A percentile compares a stretch with the other conserved stretches of the same genome.
phyloP scores from a whole-genome alignment of 1,284 basidiomycete species.

The Volvariella surrecta region DNA sequence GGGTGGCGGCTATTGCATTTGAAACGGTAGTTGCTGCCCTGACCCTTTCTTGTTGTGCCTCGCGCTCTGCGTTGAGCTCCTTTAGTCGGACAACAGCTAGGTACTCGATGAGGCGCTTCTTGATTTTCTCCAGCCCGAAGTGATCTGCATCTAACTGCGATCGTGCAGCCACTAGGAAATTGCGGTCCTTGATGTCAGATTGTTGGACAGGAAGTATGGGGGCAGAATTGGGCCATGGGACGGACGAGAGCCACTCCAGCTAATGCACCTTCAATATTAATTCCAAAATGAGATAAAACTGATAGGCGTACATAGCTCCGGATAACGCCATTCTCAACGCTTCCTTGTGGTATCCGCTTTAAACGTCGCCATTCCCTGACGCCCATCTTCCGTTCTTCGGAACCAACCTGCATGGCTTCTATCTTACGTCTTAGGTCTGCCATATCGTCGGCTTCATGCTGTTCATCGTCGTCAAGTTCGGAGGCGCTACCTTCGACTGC shows the following conservation, averaged over 20 bases:
- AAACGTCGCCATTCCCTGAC: slow-evolving; percentile 75
- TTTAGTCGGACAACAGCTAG: slow-evolving; percentile 80
- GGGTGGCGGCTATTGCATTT: slow-evolving; percentile 5
- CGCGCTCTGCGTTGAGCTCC: slow-evolving; percentile 45
- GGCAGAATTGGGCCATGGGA: slow-evolving; percentile 60
- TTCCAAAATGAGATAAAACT: slow-evolving; percentile 7
- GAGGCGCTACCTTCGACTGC: slow-evolving; percentile 17
- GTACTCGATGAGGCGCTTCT: slow-evolving; percentile 86
- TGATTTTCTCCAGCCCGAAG: slow-evolving; percentile 85
- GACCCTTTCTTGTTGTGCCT: slow-evolving; percentile 18
- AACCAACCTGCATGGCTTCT: slow-evolving; percentile 69
- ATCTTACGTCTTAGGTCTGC: slow-evolving; percentile 73
- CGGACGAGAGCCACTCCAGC: slow-evolving; percentile 79
- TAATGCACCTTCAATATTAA: slow-evolving; percentile 23
- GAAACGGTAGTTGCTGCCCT: slow-evolving; percentile 11
- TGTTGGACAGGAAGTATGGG: slow-evolving; percentile 17
- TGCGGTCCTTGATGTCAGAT: slow-evolving; percentile 31
- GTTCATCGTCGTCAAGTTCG: slow-evolving; percentile 67
- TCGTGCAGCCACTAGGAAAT: slow-evolving; percentile 58
- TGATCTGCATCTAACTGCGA: slow-evolving; percentile 82
- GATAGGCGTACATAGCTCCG: slow-evolving; percentile 55
- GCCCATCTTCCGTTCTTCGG: slow-evolving; percentile 74
- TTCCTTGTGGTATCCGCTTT: slow-evolving; percentile 67
- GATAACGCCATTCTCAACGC: slow-evolving; percentile 73
- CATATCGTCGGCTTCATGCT: slow-evolving; percentile 72